Percentiles rank a stretch among this genome's conserved stretches.
phyloP scores from a whole-genome alignment of 108 stramenopile genomes.

The Cyclotella atomus region DNA sequence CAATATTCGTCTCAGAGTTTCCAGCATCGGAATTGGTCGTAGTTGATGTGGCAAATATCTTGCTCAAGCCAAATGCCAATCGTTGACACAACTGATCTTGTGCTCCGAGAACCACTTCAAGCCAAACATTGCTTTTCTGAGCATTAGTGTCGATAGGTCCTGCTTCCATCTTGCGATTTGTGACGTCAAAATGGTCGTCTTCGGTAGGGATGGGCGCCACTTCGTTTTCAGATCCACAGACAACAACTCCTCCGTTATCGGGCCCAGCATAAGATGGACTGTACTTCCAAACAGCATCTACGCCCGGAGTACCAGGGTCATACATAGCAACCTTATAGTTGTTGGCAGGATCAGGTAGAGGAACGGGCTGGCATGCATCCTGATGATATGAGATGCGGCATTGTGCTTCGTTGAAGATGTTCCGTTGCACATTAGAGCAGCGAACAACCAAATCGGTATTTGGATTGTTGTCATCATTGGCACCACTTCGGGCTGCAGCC shows the following conservation, averaged over 20 bases:
- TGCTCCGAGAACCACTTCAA: constrained; percentile 29
- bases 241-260: constrained; percentile 19
- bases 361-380: constrained; percentile 19
- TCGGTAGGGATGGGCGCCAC: constrained; percentile 30
- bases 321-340: too few species aligned
- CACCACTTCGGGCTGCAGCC: background rate
- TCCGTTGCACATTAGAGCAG: constrained; percentile 34
- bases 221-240: constrained; percentile 51
- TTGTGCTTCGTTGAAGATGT: constrained; percentile 29
- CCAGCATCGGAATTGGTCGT: constrained; percentile 5
- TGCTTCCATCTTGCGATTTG: constrained; percentile 26
- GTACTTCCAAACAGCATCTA: constrained; percentile 18
- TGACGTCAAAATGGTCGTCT: constrained; percentile 35
- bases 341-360: too few species aligned
- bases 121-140: constrained; percentile 44
- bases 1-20: constrained; percentile 39
- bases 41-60: constrained; percentile 37
- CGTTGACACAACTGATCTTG: constrained; percentile 54
- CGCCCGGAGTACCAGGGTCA: too few species aligned
- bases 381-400: constrained; percentile 28
- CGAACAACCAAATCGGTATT: constrained; percentile 14
- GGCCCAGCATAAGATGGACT: constrained; percentile 24
- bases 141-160: constrained; percentile 10
- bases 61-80: constrained; percentile 49
- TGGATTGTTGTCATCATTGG: constrained; percentile 14